phyloP scores from a whole-genome alignment of 768 basidiomycete species.

The Suillus weaverae region DNA sequence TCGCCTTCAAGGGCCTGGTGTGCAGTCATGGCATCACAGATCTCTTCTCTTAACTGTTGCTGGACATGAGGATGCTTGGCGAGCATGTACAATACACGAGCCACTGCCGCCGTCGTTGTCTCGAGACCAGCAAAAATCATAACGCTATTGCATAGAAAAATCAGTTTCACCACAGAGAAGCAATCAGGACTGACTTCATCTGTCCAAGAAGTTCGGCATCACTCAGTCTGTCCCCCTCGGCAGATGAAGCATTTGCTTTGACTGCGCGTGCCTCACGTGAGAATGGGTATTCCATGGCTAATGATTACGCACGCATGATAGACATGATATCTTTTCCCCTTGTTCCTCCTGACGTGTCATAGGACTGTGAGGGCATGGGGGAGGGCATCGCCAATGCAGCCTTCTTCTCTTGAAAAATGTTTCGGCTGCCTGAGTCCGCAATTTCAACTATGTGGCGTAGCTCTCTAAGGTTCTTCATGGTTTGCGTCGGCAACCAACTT shows the following conservation, averaged over 20 bases:
- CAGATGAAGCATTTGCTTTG: conserved; percentile 22
- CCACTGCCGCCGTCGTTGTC: conserved; percentile 42
- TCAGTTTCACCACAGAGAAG: neutral
- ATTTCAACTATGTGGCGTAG: conserved; percentile 14
- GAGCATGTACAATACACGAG: conserved; percentile 36
- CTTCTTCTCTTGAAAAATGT: conserved; percentile 22
- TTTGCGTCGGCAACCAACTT: conserved; percentile 1
- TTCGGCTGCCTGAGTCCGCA: conserved; percentile 14
- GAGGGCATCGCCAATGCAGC: neutral
- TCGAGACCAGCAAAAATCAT: conserved; percentile 45
- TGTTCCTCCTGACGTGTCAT: neutral
- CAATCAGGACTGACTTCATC: conserved; percentile 18
- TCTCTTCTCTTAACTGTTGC: conserved; percentile 37
- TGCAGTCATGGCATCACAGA: conserved; percentile 23
- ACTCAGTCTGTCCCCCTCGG: conserved; percentile 27
- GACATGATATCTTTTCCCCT: conserved; percentile 27
- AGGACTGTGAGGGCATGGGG: neutral
- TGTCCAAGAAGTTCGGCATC: conserved; percentile 17
- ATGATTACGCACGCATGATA: conserved; percentile 26
- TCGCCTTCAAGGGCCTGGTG: conserved; percentile 12
- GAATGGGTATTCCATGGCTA: neutral
- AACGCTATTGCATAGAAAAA: conserved; percentile 10
- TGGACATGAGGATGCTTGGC: conserved; percentile 39
- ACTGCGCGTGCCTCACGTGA: conserved; percentile 14
- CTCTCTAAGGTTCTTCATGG: neutral